Evolutionary conservation across 257 asterid genomes (phyloP).

Genomic region (Henckelia pumila): DNA sequence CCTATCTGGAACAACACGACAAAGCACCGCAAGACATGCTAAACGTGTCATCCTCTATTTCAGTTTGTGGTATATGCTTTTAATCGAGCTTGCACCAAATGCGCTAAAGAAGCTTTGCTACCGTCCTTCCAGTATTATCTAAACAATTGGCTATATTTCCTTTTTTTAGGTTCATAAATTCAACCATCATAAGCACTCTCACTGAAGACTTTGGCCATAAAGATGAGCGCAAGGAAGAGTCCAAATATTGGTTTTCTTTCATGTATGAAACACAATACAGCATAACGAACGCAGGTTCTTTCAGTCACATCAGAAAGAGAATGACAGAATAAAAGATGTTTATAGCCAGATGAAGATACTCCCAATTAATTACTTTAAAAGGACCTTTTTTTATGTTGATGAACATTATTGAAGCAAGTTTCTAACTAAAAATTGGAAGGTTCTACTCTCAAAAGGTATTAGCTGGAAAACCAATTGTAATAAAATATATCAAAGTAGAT

Average conservation of each 20-base stretch:
- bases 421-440: not conserved
- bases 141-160: not conserved
- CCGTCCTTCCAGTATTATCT: not conserved
- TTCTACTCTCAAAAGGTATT: not conserved
- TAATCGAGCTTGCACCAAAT: too few relatives aligned
- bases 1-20: slow-evolving; percentile 12
- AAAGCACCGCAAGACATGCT: slow-evolving; percentile 6
- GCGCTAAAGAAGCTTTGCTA: not conserved
- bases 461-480: not conserved
- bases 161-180: slow-evolving; percentile 6
- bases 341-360: not conserved
- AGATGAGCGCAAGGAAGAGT: not conserved
- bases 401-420: not conserved
- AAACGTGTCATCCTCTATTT: not conserved
- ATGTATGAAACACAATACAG: not conserved
- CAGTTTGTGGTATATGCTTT: slow-evolving; percentile 17
- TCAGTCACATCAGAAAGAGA: not conserved
- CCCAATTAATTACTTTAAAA: not conserved
- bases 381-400: not conserved
- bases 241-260: not conserved
- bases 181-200: slow-evolving; percentile 2
- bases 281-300: not conserved
- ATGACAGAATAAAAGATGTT: not conserved
- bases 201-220: slow-evolving; percentile 1
- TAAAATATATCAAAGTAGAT: not conserved